Evolutionary conservation across 257 asterid genomes (phyloP), one percentile per base, ranked within the genome.

Genomic region (Gentiana macrophylla): DNA sequence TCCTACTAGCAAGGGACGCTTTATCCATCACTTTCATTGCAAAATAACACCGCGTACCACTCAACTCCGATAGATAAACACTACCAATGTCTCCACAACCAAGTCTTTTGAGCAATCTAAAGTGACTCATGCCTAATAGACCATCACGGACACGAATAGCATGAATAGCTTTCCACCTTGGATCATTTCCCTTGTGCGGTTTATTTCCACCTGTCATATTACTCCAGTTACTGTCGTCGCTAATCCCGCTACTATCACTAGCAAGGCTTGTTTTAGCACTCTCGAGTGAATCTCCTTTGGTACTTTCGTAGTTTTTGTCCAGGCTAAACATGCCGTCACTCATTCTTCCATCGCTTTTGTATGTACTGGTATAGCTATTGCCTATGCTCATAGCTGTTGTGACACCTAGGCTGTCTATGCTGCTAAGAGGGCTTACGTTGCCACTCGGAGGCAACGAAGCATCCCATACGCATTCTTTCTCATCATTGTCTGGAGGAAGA

Each of bases 1-100:
- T 72, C 74, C 79, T 61, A 69, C 77, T 74, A 32, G 76, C 81
- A 62, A 78, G 78, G 2, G 84, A 78, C 24, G 81, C 79, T 67
- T 74, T 78, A 50, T 78, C 80, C 79, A 78, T 78, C 15, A 78
- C 84, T 65, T 78, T 78, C 84, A 78, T 78, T 12, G 81, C 81
- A 52, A 78, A 78, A 63, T 47, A 72, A 59, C 84, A 66, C 36
- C 62, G 76, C 8, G 84, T 78, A 56, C 73, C 72, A 36, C 77
- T 71, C 37, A 78, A 70, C 72, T 78, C 81, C 34, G 84, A 74
- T 32, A 78, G 80, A 69, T 74, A 74, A 55, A 78, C 84, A 36
- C 81, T 78, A 51, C 84, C 84, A 57, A 74, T 74, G 66, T 74
- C 81, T 32, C 84, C 84, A 61, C 77, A 72, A n/a, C 84, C 80